These are phyloP conservation scores for Metschnikowia henanensis DNA, from an alignment of 805 yeast genomes.

Conservation along the genomic window DNA sequence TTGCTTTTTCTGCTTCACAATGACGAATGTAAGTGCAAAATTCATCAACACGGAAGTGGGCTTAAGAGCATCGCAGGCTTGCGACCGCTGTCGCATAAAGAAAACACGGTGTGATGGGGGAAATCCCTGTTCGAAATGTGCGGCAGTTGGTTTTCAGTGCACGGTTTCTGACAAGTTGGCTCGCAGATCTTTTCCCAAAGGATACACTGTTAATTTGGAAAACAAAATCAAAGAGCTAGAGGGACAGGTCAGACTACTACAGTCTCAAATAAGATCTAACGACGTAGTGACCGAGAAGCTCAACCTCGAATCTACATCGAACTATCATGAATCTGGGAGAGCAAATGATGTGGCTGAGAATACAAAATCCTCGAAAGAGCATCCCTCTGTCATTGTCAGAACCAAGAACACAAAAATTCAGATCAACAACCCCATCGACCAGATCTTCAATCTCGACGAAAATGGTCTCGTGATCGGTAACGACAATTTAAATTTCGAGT, in stretches of 20 bases:
- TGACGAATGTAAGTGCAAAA: constrained; percentile 12
- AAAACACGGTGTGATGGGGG: constrained; percentile 77
- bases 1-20: not conserved
- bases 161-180: constrained; percentile 72
- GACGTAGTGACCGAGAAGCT: not conserved
- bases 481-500: constrained; percentile 45
- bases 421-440: constrained; percentile 46
- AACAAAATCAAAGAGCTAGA: constrained; percentile 60
- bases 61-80: constrained; percentile 70
- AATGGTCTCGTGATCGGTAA: constrained; percentile 46
- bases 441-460: constrained; percentile 42
- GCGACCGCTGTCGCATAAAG: constrained; percentile 77
- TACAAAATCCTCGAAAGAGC: not conserved
- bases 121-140: constrained; percentile 70
- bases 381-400: constrained; percentile 7
- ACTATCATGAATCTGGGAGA: not conserved
- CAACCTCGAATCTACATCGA: not conserved
- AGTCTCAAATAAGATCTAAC: constrained; percentile 1
- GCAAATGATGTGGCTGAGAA: not conserved
- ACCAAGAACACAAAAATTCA: constrained; percentile 25
- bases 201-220: constrained; percentile 77
- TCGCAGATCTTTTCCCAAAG: constrained; percentile 77
- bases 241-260: constrained; percentile 35
- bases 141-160: constrained; percentile 64
- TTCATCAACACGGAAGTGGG: constrained; percentile 40